Percentiles rank a stretch among this genome's conserved stretches.
phyloP scores from a whole-genome alignment of 495 filamentous ascomycete genomes.

The Penicillium paxilli region DNA sequence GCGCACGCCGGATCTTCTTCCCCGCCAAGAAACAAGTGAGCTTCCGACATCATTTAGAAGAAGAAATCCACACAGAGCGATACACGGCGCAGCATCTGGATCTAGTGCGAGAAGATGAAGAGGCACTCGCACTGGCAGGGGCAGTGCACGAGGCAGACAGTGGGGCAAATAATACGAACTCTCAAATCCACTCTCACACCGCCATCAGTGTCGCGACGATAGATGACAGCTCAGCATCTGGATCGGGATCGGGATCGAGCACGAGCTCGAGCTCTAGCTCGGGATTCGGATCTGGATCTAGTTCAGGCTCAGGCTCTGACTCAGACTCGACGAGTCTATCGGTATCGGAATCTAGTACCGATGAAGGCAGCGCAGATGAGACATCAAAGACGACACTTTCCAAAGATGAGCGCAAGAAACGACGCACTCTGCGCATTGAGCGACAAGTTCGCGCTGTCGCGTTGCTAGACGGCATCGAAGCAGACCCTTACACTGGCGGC shows the following conservation, averaged over 20 bases:
- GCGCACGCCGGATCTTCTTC: constrained; percentile 50
- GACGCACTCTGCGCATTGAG: constrained; percentile 37
- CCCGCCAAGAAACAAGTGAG: constrained; percentile 58
- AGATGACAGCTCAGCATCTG: neutral
- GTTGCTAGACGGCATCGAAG: constrained; percentile 37
- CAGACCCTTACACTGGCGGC: constrained; percentile 27
- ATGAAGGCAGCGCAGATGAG: constrained; percentile 33
- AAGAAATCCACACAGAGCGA: constrained; percentile 53
- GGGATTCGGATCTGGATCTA: neutral
- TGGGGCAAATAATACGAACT: constrained; percentile 1
- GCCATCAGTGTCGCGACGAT: constrained; percentile 24
- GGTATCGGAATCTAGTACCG: constrained; percentile 41
- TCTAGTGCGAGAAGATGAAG: constrained; percentile 17
- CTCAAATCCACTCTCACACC: constrained; percentile 3
- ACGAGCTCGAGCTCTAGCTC: too few relatives aligned
- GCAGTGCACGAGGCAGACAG: constrained; percentile 13
- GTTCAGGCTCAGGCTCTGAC: neutral
- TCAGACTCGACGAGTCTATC: constrained; percentile 17
- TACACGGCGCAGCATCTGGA: constrained; percentile 52
- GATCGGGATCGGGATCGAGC: neutral
- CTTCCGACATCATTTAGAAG: constrained; percentile 53
- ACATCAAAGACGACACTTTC: constrained; percentile 8
- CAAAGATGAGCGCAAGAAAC: constrained; percentile 36
- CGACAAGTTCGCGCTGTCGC: constrained; percentile 45
- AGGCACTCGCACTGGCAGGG: too few relatives aligned